Conservation (phyloP, 2,329 filamentous ascomycete species). For the Colletotrichum orchidophilum region DNA sequence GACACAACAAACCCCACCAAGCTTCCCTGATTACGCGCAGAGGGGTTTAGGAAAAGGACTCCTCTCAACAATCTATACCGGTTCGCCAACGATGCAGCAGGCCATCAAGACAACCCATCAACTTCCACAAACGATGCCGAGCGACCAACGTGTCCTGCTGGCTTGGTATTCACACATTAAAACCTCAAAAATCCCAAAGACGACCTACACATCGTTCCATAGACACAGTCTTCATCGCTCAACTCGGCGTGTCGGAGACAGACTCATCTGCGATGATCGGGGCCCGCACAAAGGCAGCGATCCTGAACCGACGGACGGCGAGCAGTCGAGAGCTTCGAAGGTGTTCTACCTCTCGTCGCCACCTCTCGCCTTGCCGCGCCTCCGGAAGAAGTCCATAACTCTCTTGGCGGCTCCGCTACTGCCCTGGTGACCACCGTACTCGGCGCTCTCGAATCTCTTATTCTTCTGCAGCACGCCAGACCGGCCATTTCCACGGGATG, state of each 20-base stretch:
- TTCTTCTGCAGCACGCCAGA: slow-evolving; percentile 74
- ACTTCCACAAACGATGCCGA: slow-evolving; percentile 26
- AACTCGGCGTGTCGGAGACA: slow-evolving; percentile 28
- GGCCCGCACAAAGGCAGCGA: slow-evolving; percentile 24
- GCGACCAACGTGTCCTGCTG: slow-evolving; percentile 15
- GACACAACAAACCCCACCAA: slow-evolving; percentile 27
- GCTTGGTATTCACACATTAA: slow-evolving; percentile 32
- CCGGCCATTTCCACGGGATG: slow-evolving; percentile 34
- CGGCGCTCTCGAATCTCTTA: slow-evolving; percentile 87
- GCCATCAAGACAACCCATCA: slow-evolving; percentile 27
- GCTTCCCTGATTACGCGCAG: slow-evolving; percentile 22
- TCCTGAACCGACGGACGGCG: slow-evolving; percentile 7
- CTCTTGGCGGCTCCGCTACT: slow-evolving; percentile 88
- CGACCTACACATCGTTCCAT: background rate
- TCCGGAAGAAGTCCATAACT: slow-evolving; percentile 98
- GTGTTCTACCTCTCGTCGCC: slow-evolving; percentile 60
- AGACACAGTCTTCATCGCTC: slow-evolving; percentile 18
- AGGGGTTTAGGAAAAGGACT: slow-evolving; percentile 19
- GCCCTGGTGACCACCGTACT: slow-evolving; percentile 76
- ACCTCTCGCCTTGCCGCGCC: slow-evolving; percentile 80
- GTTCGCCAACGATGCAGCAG: slow-evolving; percentile 33
- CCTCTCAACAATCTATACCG: slow-evolving; percentile 27
- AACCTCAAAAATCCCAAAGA: slow-evolving; percentile 9
- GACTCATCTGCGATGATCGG: slow-evolving; percentile 27
- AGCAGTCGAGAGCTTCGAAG: slow-evolving; percentile 19